Base-by-base conservation (phyloP, 192 early-diverging fungal genomes). In the Phycomyces blakesleeanus region DNA sequence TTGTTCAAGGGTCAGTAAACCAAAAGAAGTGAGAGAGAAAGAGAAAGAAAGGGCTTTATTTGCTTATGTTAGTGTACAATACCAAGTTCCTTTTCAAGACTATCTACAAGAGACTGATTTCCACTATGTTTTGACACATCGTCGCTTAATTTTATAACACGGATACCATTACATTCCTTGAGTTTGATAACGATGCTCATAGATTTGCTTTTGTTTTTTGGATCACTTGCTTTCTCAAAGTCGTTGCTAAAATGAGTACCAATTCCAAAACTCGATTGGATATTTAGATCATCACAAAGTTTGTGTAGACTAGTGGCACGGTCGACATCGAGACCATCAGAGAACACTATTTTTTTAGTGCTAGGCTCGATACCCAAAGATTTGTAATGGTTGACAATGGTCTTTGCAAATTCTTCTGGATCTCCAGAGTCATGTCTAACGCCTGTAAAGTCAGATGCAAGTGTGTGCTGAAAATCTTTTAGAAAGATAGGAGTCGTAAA, bases 151-250 rank as follows among this genome's bases (percentile, higher is more conserved):
- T 92, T 92, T 60, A 89, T 74, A 38, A 89, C 87, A 9, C 69
- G 71, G 37, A 60, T 83, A 6, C 68, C 82, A 22, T 80, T 63
- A 50, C 86, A 86, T 41, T 64, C 63, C 52, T 80, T 74, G 50
- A 92, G 61, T 56, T 92, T 92, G 70, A 92, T 88, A 5, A 91
- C 89, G 55, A 92, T 89, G 56, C 88, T 88, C 66, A 87, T 44
- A 10, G 73, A 59, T 51, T 78, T 55, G 1, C 66, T 76, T 0
- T 56, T 56, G 22, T 69, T 67, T 9, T 24, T 44, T 67, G 78
- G 90, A 62, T 91, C 87, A 57, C 90, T 91, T 5, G 89, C 29
- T 34, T 34, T 34, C 29, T 34, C 29, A 34, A 34, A 34, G 7
- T 34, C 29, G 29, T 34, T 34, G 7, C 29, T 90, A 27, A 91